These are phyloP conservation scores for Ganoderma lucidum DNA, from an alignment of 1,284 basidiomycete genomes.

Conservation along the genomic window DNA sequence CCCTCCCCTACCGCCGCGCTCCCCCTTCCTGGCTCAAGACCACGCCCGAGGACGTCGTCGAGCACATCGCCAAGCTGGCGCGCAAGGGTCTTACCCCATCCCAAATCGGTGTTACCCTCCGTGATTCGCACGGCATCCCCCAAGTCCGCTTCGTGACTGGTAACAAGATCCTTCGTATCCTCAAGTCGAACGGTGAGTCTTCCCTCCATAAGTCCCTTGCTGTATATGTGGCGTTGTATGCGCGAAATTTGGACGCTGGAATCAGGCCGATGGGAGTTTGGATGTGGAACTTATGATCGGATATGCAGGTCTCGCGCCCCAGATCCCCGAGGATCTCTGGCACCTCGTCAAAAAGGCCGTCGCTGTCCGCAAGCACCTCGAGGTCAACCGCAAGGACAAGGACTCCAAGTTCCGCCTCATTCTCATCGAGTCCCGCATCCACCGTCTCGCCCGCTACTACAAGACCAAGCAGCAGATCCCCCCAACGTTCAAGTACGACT, in stretches of 20 bases:
- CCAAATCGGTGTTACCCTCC: conserved; percentile 97
- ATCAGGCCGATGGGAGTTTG: conserved; percentile 10
- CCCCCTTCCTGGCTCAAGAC: conserved; percentile 98
- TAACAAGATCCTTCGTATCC: conserved; percentile 99
- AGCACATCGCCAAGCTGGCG: conserved; percentile 97
- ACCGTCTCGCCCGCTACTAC: conserved; percentile 96
- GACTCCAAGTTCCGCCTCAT: conserved; percentile 98
- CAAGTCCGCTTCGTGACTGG: conserved; percentile 98
- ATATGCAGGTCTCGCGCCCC: conserved; percentile 87
- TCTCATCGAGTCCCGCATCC: conserved; percentile 98
- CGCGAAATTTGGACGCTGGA: not conserved
- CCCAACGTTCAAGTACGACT: conserved; percentile 98
- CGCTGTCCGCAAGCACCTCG: conserved; percentile 98
- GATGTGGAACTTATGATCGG: conserved; percentile 15
- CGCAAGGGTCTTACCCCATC: conserved; percentile 98
- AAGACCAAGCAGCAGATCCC: conserved; percentile 98
- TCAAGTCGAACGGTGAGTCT: conserved; percentile 90
- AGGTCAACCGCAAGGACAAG: conserved; percentile 98
- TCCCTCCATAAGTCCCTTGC: not conserved
- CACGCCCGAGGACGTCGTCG: conserved; percentile 93
- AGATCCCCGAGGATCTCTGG: conserved; percentile 99
- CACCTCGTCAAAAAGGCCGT: conserved; percentile 99
- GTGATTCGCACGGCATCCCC: conserved; percentile 98
- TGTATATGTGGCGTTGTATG: not conserved
- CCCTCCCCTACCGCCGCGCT: conserved; percentile 96